Base-by-base conservation (phyloP, 2,329 filamentous ascomycete species). In the Ascochyta rabiei region DNA sequence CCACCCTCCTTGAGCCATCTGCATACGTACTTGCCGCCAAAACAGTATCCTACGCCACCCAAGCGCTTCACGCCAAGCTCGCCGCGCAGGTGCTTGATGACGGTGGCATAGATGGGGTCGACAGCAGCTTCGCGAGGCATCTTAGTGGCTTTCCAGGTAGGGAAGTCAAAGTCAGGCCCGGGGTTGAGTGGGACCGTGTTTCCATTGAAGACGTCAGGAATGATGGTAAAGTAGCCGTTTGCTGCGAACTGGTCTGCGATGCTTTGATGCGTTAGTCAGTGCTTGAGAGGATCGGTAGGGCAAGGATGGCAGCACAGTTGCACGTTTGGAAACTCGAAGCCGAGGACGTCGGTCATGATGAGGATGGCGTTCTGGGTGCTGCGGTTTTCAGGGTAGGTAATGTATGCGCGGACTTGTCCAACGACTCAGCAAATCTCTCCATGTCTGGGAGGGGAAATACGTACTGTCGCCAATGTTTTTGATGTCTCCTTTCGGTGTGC, bases 231-330 rank as follows among this genome's bases (percentile, higher is more conserved):
- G 77, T 90, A 91, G 63, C 88, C 89, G 71, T 89, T 88, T 61
- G 84, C 84, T 53, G 90, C 90, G 72, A 83, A 89, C 67, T 89
- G 84, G 78, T 93, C 90, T 56, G 89, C 89, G 65, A 91, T 83
- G 59, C 72, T 76, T 51, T 18, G 46, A 12, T 18, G 12, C 15
- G 43, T 60, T 30, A 59, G 37, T n/a, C 13, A 7, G 23, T 24
- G 23, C n/a, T 16, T 19, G 34, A 18, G 19, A 15, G 31, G 19
- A 31, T 35, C 26, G 45, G 13, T 18, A 26, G 21, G 50, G 19
- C 15, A 15, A 23, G 18, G n/a, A 5, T 6, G 13, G 23, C 16
- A 52, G 33, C 3, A 73, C 65, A 82, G 77, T 62, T 80, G 75
- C n/a, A 72, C 69, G 63, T 81, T 82, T 72, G 75, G 74, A 71